Base-by-base conservation (phyloP, 2,329 filamentous ascomycete species). In the Penicillium sp. region DNA sequence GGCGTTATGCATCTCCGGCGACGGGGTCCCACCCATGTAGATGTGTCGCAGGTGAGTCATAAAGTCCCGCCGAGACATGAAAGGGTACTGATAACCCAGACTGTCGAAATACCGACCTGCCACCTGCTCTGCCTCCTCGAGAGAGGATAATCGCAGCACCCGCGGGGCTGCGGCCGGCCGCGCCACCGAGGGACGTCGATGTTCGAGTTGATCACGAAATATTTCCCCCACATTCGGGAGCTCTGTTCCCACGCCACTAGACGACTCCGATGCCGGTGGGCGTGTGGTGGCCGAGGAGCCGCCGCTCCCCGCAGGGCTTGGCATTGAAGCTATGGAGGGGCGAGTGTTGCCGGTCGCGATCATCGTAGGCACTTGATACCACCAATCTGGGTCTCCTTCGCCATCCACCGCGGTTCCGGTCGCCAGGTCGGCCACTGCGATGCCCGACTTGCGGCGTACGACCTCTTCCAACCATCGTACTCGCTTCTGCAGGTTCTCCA, bases 191-290 rank as follows among this genome's bases (percentile, higher is more conserved):
- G 55, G 60, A 10, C 56, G 55, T 13, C 62, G 59, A 37, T 65
- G 57, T 45, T 65, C 62, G 6, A 65, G 42, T 30, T 64, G 56
- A 40, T 65, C 61, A 30, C 62, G 59, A 47, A 65, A 64, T 25
- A 65, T 62, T 38, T 65, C 62, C 8, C 62, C 60, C 4, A 65
- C 60, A 25, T 65, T 65, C 7, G 62, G 62, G 9, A 65, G 39
- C 31, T 63, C 59, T 1, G 55, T 50, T 0, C 57, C 57, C 14
- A 62, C 50, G 1, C 43, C 48, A 1, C 43, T 43, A 7, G 50
- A 45, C 2, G 53, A 34, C 17, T 55, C 49, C 2, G 50, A 51
- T 5, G 30, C 41, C 17, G 31, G 40, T 10, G 30, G 51, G 20
- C 30, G 55, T 29, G 36, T 41, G 20, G 49, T 39, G 11, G 20